Percentiles rank a stretch among this genome's conserved stretches.
Conservation (phyloP, 495 filamentous ascomycete species). For the Lasiosphaeris hirsuta region DNA sequence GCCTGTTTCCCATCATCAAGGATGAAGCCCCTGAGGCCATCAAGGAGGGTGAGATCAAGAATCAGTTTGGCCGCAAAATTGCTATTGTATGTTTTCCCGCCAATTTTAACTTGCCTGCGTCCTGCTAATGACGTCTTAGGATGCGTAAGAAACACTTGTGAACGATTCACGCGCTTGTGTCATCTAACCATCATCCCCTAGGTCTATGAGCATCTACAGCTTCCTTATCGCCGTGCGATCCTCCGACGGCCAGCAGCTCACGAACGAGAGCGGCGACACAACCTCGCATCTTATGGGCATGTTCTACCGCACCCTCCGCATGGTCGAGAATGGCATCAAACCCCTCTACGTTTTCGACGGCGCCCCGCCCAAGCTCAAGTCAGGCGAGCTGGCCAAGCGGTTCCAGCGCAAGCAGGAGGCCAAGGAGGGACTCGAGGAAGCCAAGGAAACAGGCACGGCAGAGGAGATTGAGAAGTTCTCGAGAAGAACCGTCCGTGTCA, state of each 20-base stretch:
- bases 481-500: constrained; percentile 91
- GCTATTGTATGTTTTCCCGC: constrained; percentile 68
- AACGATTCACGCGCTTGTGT: neutral
- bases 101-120: neutral
- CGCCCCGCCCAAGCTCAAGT: constrained; percentile 93
- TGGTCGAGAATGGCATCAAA: constrained; percentile 98
- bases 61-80: constrained; percentile 95
- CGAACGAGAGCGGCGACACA: constrained; percentile 87
- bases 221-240: constrained; percentile 95
- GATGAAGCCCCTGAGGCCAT: constrained; percentile 92
- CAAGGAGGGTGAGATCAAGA: constrained; percentile 95
- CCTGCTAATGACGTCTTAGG: constrained; percentile 44
- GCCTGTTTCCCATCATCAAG: constrained; percentile 80
- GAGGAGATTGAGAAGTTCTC: constrained; percentile 98
- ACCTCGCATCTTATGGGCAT: constrained; percentile 98
- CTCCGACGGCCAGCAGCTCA: constrained; percentile 88
- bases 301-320: constrained; percentile 97
- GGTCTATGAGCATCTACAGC: constrained; percentile 98
- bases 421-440: constrained; percentile 82
- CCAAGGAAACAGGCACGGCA: constrained; percentile 94
- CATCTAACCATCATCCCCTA: constrained; percentile 29
- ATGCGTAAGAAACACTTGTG: constrained; percentile 64
- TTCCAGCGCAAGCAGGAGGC: constrained; percentile 89
- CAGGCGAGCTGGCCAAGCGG: constrained; percentile 90
- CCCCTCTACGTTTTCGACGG: constrained; percentile 98